These are phyloP conservation scores for Dryas octopetala DNA, from an alignment of 306 rosid genomes.

Conservation along the genomic window DNA sequence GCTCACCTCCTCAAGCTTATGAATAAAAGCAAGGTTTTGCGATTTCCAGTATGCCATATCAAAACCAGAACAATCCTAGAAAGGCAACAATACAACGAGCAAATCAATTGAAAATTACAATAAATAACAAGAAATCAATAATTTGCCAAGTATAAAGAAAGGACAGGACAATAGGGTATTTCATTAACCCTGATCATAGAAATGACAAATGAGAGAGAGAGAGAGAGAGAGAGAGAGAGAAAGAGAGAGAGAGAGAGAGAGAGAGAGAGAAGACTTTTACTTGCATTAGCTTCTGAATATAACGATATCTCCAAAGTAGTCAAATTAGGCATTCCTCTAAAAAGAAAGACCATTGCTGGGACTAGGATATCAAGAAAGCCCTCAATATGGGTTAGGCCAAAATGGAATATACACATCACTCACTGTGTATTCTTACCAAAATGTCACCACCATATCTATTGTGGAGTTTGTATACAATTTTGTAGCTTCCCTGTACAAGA, in stretches of 20 bases:
- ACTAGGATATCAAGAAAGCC: no score
- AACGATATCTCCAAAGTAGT: neutral
- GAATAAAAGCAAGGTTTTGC: constrained; percentile 1
- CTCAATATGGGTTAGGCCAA: no score
- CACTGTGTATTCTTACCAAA: no score
- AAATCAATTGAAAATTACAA: neutral
- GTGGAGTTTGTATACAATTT: no score
- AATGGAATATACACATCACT: no score
- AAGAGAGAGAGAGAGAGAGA: neutral
- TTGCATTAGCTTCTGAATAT: neutral
- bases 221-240: neutral
- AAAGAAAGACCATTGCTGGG: neutral
- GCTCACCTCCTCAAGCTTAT: neutral
- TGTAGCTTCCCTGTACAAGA: no score
- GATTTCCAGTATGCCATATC: neutral
- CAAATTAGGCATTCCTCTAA: neutral
- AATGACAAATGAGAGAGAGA: neutral
- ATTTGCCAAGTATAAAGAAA: neutral
- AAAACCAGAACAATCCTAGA: neutral
- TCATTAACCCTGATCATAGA: no score
- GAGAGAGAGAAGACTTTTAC: neutral
- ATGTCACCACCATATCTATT: no score
- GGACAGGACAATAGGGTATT: neutral
- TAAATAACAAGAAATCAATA: no score
- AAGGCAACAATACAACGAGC: neutral